Evolutionary conservation across 2,329 filamentous ascomycete species (phyloP).

Genomic region (Aureobasidium leucospermi): DNA sequence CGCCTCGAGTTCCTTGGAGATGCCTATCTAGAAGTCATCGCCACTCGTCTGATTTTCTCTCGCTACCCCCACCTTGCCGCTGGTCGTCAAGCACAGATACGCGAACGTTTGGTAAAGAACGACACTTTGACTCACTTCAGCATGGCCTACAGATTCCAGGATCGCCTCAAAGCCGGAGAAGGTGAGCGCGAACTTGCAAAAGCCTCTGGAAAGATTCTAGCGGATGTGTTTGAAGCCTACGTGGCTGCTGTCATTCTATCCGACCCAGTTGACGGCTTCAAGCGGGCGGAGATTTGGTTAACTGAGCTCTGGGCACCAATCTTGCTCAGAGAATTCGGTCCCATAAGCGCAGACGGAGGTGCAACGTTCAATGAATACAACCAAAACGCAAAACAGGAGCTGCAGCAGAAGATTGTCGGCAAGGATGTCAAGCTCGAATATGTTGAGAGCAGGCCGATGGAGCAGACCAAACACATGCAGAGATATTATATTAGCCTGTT

Average conservation of each 20-base stretch:
- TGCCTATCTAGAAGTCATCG: constrained; percentile 71
- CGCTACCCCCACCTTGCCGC: constrained; percentile 59
- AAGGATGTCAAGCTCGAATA: constrained; percentile 9
- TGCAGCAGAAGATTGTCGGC: constrained; percentile 11
- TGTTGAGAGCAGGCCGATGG: constrained; percentile 18
- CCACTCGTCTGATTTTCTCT: constrained; percentile 66
- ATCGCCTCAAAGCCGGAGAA: constrained; percentile 49
- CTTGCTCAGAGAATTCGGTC: constrained; percentile 34
- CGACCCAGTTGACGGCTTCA: constrained; percentile 55
- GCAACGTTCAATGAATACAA: constrained; percentile 8
- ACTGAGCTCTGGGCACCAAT: constrained; percentile 64
- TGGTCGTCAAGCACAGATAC: constrained; percentile 65
- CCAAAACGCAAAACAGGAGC: constrained; percentile 12
- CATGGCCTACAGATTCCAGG: constrained; percentile 61
- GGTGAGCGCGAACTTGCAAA: constrained; percentile 37
- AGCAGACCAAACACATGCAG: constrained; percentile 39
- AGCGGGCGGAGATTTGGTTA: constrained; percentile 61
- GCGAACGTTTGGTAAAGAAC: constrained; percentile 76
- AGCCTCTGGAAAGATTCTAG: constrained; percentile 63
- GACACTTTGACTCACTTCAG: constrained; percentile 66
- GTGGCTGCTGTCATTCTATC: constrained; percentile 70
- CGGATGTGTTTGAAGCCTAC: constrained; percentile 87
- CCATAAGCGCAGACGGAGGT: neutral
- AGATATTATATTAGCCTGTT: constrained; percentile 56
- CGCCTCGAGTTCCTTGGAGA: constrained; percentile 85